Conservation (phyloP, 805 yeast genomes). For the Priceomyces fermenticarens region DNA sequence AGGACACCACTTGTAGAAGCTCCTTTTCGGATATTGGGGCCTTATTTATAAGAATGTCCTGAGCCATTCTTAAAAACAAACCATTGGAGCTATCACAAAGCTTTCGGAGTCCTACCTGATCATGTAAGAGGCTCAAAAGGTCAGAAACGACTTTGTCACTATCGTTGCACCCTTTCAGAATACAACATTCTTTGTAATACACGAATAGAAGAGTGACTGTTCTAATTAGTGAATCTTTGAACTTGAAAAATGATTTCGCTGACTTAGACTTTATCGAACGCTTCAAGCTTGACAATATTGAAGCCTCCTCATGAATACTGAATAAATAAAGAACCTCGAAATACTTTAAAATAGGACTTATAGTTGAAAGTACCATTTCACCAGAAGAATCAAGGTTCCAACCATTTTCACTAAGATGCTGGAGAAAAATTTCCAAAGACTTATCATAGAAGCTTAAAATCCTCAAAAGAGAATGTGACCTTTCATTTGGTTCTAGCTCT, state of each 20-base stretch:
- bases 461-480: conserved; percentile 44
- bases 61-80: conserved; percentile 56
- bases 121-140: conserved; percentile 62
- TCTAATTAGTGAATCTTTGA: conserved; percentile 46
- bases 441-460: conserved; percentile 54
- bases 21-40: conserved; percentile 55
- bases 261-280: conserved; percentile 45
- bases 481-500: conserved; percentile 19
- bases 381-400: conserved; percentile 31
- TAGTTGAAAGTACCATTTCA: conserved; percentile 4
- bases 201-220: conserved; percentile 34
- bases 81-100: conserved; percentile 70
- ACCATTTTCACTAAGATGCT: conserved; percentile 16
- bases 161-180: not conserved
- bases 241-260: conserved; percentile 35
- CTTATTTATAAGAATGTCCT: conserved; percentile 47
- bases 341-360: conserved; percentile 22
- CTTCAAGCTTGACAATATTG: conserved; percentile 32
- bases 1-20: conserved; percentile 71
- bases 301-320: conserved; percentile 52
- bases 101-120: conserved; percentile 63
- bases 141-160: conserved; percentile 31
- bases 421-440: conserved; percentile 39
- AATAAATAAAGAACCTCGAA: conserved; percentile 48
- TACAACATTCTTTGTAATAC: conserved; percentile 25